These are phyloP conservation scores for Lichtheimia ornata DNA, from an alignment of 371 early-diverging fungal genomes.

Conservation along the genomic window DNA sequence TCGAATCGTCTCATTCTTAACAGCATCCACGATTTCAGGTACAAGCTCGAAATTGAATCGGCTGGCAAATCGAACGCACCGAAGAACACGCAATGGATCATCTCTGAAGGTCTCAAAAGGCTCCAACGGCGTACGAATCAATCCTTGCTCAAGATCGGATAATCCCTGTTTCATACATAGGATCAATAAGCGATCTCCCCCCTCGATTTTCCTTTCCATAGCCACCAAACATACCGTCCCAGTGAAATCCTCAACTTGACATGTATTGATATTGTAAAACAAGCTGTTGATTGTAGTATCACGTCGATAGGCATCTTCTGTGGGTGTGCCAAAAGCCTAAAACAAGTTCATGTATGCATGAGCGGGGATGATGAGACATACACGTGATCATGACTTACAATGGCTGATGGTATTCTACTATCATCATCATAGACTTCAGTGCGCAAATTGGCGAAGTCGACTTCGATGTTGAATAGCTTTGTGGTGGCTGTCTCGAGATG, in stretches of 20 bases:
- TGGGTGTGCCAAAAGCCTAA: constrained; percentile 90
- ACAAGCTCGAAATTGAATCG: constrained; percentile 86
- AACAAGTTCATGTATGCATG: background rate
- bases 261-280: constrained; percentile 95
- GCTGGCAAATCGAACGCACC: constrained; percentile 95
- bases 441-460: constrained; percentile 98
- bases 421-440: constrained; percentile 89
- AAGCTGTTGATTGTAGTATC: constrained; percentile 99
- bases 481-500: constrained; percentile 98
- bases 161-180: constrained; percentile 61
- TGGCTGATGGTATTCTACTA: constrained; percentile 81
- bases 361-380: no score
- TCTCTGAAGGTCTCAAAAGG: constrained; percentile 94
- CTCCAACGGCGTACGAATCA: constrained; percentile 93
- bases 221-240: constrained; percentile 41
- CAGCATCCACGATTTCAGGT: constrained; percentile 69
- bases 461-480: constrained; percentile 71
- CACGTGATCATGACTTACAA: constrained; percentile 41
- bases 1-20: constrained; percentile 58
- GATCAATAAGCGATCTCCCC: background rate
- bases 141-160: constrained; percentile 67
- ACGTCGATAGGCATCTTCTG: constrained; percentile 96
- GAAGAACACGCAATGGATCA: constrained; percentile 97
- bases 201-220: background rate
- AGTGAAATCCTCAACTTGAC: constrained; percentile 92